These are phyloP conservation scores for Sugiyamaella valdiviana DNA, from an alignment of 805 yeast species.

Conservation along the genomic window DNA sequence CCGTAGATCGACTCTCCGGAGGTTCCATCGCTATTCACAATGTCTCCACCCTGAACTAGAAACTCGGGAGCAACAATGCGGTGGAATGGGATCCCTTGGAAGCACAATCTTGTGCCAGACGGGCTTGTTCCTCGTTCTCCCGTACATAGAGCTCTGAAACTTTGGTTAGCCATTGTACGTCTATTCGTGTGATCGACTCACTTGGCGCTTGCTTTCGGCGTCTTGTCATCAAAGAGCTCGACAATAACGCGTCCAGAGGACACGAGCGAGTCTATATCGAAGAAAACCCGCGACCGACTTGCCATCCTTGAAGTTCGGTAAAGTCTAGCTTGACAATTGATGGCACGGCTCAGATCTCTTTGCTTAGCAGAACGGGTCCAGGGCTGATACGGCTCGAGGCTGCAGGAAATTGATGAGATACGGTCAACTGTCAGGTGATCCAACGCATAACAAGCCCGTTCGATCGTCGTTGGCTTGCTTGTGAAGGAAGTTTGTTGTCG, in stretches of 20 bases:
- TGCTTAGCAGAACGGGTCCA: no score
- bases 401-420: no score
- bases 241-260: slow-evolving; percentile 15
- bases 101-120: slow-evolving; percentile 26
- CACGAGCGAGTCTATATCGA: slow-evolving; percentile 18
- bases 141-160: slow-evolving; percentile 80
- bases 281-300: slow-evolving; percentile 10
- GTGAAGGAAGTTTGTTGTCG: no score
- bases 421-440: no score
- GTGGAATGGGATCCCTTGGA: slow-evolving; percentile 80
- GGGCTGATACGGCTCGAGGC: no score
- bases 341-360: neutral
- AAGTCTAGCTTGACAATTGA: neutral
- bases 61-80: slow-evolving; percentile 84
- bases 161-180: neutral
- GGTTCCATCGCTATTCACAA: slow-evolving; percentile 68
- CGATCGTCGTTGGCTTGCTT: no score
- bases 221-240: slow-evolving; percentile 18
- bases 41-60: slow-evolving; percentile 93
- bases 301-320: neutral
- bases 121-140: slow-evolving; percentile 84
- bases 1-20: slow-evolving; percentile 18
- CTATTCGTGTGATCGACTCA: slow-evolving; percentile 3
- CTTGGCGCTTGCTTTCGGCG: slow-evolving; percentile 21
- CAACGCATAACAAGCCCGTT: no score